phyloP scores from a whole-genome alignment of 2,329 filamentous ascomycete genomes.

The Colletotrichum sp. region DNA sequence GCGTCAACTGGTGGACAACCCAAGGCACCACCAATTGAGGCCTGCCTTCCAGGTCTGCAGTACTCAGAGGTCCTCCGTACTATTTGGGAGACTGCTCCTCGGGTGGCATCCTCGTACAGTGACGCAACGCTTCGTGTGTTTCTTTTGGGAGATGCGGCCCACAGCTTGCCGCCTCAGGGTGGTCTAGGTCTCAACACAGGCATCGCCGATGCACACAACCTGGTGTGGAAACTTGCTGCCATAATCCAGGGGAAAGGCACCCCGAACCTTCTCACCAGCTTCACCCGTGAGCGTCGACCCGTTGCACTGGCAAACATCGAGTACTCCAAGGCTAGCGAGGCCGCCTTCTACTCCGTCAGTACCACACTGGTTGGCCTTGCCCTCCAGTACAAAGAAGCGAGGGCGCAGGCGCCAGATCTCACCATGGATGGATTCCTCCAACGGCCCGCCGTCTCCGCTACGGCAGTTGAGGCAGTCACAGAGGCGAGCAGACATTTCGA shows the following conservation, averaged over 20 bases:
- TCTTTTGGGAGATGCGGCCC: slow-evolving; percentile 62
- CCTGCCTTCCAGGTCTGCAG: slow-evolving; percentile 7
- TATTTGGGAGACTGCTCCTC: slow-evolving; percentile 8
- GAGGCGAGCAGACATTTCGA: slow-evolving; percentile 13
- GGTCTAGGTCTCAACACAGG: slow-evolving; percentile 66
- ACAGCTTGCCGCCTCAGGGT: slow-evolving; percentile 61
- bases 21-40: slow-evolving; percentile 1
- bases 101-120: slow-evolving; percentile 1
- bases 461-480: not conserved
- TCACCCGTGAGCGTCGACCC: not conserved
- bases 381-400: not conserved
- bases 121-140: slow-evolving; percentile 29
- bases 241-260: not conserved
- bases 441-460: not conserved
- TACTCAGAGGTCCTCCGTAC: slow-evolving; percentile 6
- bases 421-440: not conserved
- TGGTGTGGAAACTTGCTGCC: slow-evolving; percentile 52
- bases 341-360: slow-evolving; percentile 11
- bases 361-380: slow-evolving; percentile 1
- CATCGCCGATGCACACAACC: slow-evolving; percentile 59
- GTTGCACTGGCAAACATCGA: slow-evolving; percentile 14
- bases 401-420: not conserved
- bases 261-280: not conserved
- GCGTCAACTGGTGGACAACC: not conserved
- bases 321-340: slow-evolving; percentile 13